A percentile compares a stretch with the other conserved stretches of the same genome.
Evolutionary conservation across 129 eudicot species (phyloP).

Genomic region (Centrapalus pauciflorus): DNA sequence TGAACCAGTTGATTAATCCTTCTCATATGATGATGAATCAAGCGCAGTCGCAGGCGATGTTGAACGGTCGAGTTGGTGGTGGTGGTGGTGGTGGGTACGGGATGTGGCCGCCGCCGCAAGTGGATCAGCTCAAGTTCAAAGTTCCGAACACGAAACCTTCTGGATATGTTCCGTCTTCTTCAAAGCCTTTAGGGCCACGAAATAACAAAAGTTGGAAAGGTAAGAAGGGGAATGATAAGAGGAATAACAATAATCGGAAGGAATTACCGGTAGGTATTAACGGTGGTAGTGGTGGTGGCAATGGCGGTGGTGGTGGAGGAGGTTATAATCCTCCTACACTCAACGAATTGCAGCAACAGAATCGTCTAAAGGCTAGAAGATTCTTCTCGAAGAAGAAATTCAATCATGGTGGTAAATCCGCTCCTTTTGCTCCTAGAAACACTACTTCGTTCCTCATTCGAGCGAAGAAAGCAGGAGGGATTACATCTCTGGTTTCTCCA

Average conservation of each 20-base stretch:
- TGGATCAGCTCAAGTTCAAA: constrained; percentile 26
- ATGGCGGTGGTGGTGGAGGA: constrained; percentile 21
- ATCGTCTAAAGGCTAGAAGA: constrained; percentile 55
- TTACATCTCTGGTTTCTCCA: constrained; percentile 71
- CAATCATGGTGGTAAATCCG: constrained; percentile 36
- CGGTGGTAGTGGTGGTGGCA: constrained; percentile 12
- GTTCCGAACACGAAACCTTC: constrained; percentile 30
- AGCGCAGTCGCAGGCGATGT: constrained; percentile 34
- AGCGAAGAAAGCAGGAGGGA: constrained; percentile 81
- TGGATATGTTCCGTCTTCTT: constrained; percentile 13
- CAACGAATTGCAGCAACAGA: constrained; percentile 60
- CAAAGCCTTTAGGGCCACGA: constrained; percentile 34
- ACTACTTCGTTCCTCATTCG: constrained; percentile 73
- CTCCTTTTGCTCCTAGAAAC: constrained; percentile 84
- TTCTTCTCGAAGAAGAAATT: constrained; percentile 56
- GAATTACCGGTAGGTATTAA: constrained; percentile 21
- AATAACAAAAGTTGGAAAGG: constrained; percentile 60
- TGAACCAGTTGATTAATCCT: neutral
- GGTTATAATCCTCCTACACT: constrained; percentile 47
- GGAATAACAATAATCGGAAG: constrained; percentile 26
- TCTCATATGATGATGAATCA: constrained; percentile 24
- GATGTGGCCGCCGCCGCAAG: constrained; percentile 32
- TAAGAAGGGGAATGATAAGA: constrained; percentile 32
- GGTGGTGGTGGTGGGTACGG: constrained; percentile 37
- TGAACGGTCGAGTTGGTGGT: constrained; percentile 20